Percentiles rank a stretch among this genome's conserved stretches.
Evolutionary conservation across 257 asterid genomes (phyloP).

Genomic region (Sherardia arvensis): DNA sequence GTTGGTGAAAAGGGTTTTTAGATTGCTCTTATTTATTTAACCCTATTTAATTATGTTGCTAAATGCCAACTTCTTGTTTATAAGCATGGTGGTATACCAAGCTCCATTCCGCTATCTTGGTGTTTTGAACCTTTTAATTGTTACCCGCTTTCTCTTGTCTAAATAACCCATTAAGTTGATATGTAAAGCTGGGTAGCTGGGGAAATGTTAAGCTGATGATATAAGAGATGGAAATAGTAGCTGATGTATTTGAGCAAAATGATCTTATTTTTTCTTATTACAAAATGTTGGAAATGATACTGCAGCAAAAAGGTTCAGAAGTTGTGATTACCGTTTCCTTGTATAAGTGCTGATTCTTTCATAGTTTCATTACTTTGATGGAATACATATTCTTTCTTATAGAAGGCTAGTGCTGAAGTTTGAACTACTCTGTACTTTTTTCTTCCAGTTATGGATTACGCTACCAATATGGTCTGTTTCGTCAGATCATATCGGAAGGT

Average conservation of each 20-base stretch:
- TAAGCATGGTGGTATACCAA: background rate
- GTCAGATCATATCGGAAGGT: conserved; percentile 42
- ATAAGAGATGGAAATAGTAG: background rate
- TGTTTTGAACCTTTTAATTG: background rate
- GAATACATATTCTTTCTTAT: background rate
- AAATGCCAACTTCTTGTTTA: background rate
- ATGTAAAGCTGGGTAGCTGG: background rate
- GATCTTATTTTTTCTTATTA: background rate
- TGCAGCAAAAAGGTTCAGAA: background rate
- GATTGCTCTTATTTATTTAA: background rate
- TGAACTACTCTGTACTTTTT: conserved; percentile 9
- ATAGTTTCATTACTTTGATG: background rate
- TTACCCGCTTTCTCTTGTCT: background rate
- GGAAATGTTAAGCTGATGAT: background rate
- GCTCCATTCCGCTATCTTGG: background rate
- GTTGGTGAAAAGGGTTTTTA: background rate
- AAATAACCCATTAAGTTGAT: background rate
- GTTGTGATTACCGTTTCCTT: background rate
- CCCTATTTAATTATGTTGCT: background rate
- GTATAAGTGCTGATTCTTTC: background rate
- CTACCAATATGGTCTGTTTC: conserved; percentile 47
- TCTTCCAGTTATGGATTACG: conserved; percentile 42
- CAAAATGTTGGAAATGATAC: background rate
- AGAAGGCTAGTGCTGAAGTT: conserved; percentile 5
- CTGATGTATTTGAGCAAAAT: background rate